These are phyloP conservation scores for Podila epigama DNA, from an alignment of 192 early-diverging fungal genomes.

Conservation along the genomic window DNA sequence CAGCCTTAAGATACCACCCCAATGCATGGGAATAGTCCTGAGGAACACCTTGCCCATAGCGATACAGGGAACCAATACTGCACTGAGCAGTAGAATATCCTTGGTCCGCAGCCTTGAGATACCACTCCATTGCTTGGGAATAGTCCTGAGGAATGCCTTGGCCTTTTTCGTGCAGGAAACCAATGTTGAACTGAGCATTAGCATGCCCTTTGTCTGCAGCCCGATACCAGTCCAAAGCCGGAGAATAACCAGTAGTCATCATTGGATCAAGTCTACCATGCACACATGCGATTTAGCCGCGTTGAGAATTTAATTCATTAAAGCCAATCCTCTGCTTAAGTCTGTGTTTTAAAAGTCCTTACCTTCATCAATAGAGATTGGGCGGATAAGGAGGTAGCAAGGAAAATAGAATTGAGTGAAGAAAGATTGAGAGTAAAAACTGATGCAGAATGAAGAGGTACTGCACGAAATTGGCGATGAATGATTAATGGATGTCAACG, in stretches of 20 bases:
- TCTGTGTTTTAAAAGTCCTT: neutral
- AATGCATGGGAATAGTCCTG: neutral
- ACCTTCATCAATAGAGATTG: neutral
- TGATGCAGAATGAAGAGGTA: neutral
- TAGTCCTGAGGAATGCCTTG: neutral
- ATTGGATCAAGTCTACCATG: neutral
- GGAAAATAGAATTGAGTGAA: neutral
- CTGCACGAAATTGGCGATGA: neutral
- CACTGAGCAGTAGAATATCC: neutral
- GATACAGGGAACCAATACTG: neutral
- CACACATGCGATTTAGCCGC: neutral
- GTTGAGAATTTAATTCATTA: conserved; percentile 1
- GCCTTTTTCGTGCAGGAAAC: neutral
- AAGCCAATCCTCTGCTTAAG: neutral
- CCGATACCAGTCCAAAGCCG: neutral
- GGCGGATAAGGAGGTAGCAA: neutral
- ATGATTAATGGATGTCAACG: neutral
- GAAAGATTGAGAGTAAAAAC: neutral
- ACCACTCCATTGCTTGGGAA: neutral
- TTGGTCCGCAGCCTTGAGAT: neutral
- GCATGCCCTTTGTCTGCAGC: neutral
- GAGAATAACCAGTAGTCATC: neutral
- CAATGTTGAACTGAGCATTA: neutral
- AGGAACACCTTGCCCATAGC: neutral
- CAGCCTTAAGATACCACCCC: neutral